Base-by-base conservation (phyloP, 2,329 filamentous ascomycete species). In the Talaromyces sp. region DNA sequence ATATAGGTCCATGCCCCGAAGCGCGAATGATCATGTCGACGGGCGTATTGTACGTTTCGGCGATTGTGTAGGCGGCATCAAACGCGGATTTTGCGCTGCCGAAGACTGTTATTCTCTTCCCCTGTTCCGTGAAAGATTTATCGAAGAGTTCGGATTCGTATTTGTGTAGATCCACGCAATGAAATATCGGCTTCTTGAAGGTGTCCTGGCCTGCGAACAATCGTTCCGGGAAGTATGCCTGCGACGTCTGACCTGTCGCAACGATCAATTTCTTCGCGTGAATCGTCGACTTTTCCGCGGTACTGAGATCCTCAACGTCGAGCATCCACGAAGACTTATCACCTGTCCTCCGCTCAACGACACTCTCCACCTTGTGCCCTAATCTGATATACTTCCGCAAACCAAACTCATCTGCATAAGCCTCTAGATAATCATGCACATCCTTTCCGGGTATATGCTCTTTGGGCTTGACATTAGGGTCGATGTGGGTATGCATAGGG, bases 71-170 rank as follows among this genome's bases (percentile, higher is more conserved):
- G 0, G 85, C 86, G 1, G 84, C 83, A 72, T 90, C 88, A 80
- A 84, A 89, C 1, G 85, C 85, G 1, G 85, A 88, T 71, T 90
- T 91, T 17, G 81, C 75, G 17, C 81, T 86, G 2, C 88, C 89
- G 3, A 90, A 78, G 2, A 91, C 81, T 0, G 84, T 70, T 22
- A 73, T 70, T 29, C 69, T 68, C 56, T 72, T 77, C 8, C 68
- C 74, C 65, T 76, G 66, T 61, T 78, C 64, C 3, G 75, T 67
- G 3, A 73, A 62, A 4, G 61, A 47, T 13, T 36, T 19, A 2
- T 17, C 19, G 38, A 59, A 59, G 1, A 56, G 31, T 2, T 56
- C 31, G n/a, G 53, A 38, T 15, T 77, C 76, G 63, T 81, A 71
- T 19, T 75, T 68, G 5, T 77, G 77, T 66, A 89, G 83, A 65